Evolutionary conservation across 768 basidiomycete species (phyloP).

Genomic region (Kondoa malvinella): DNA sequence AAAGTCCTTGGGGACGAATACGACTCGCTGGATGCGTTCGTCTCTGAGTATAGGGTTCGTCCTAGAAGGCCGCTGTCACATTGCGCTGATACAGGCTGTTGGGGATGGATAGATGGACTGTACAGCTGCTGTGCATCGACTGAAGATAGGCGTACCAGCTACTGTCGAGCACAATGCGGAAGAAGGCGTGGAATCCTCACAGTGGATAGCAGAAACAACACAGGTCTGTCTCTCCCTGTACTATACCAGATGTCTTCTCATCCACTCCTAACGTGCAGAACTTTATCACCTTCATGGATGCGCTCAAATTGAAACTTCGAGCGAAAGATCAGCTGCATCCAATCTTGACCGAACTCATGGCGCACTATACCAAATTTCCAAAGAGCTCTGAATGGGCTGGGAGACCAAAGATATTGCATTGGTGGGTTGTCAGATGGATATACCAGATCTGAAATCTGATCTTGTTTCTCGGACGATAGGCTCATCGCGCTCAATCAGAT

Average conservation of each 20-base stretch:
- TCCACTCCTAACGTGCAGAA: conserved; percentile 38
- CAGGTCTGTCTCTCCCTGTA: conserved; percentile 42
- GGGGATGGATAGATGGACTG: conserved; percentile 57
- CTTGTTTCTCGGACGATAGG: conserved; percentile 37
- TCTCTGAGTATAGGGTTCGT: conserved; percentile 65
- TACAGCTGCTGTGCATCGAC: conserved; percentile 74
- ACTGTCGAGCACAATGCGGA: conserved; percentile 91
- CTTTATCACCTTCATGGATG: conserved; percentile 99
- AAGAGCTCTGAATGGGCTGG: conserved; percentile 94
- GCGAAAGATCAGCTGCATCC: conserved; percentile 96
- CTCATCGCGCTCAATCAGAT: conserved; percentile 89
- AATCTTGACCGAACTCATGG: conserved; percentile 83
- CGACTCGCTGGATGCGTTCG: conserved; percentile 70
- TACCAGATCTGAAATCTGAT: neutral
- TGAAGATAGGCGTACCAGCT: conserved; percentile 84
- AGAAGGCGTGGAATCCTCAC: conserved; percentile 77
- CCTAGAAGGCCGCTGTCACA: neutral
- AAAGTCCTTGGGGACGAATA: conserved; percentile 86
- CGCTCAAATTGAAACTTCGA: conserved; percentile 73
- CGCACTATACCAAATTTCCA: conserved; percentile 83
- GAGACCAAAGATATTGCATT: conserved; percentile 75
- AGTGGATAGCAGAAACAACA: conserved; percentile 95
- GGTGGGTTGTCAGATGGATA: conserved; percentile 39
- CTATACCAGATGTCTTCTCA: neutral
- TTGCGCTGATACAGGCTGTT: neutral